Conservation (phyloP, 139 green algal species). For the Dunaliella primolecta region DNA sequence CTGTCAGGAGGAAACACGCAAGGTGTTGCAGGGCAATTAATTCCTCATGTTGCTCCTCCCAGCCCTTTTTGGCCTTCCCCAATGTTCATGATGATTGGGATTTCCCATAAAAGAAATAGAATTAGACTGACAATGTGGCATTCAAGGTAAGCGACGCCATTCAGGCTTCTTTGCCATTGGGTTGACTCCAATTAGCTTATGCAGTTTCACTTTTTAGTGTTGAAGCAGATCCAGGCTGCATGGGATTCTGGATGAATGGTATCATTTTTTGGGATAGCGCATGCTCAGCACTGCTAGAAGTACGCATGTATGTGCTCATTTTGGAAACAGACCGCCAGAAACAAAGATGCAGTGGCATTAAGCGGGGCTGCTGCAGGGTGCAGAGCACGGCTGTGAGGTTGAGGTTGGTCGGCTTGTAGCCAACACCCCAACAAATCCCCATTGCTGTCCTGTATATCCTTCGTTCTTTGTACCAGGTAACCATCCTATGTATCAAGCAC, state of each 20-base stretch:
- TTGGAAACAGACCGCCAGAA: not conserved
- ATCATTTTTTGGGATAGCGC: not conserved
- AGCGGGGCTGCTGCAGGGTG: not conserved
- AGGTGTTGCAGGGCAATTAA: too few relatives aligned
- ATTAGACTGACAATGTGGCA: not conserved
- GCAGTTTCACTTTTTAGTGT: not conserved
- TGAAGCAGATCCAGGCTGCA: not conserved
- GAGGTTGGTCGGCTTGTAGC: not conserved
- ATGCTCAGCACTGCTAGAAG: not conserved
- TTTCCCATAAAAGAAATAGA: not conserved
- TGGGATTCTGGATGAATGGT: not conserved
- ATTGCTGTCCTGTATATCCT: not conserved
- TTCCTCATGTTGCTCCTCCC: too few relatives aligned
- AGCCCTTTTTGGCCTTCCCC: too few relatives aligned
- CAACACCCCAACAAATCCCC: not conserved
- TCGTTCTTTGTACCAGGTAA: not conserved
- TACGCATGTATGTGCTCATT: not conserved
- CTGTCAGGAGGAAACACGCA: too few relatives aligned
- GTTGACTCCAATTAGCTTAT: not conserved
- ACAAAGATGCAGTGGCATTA: not conserved
- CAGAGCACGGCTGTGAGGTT: not conserved
- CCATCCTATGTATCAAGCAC: not conserved
- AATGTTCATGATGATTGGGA: too few relatives aligned
- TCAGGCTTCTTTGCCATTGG: not conserved
- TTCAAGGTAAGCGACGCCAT: not conserved